A percentile compares a stretch with the other conserved stretches of the same genome.
These are phyloP conservation scores for Oxytropis ochrocephala DNA, from an alignment of 306 rosid genomes.

Conservation along the genomic window DNA sequence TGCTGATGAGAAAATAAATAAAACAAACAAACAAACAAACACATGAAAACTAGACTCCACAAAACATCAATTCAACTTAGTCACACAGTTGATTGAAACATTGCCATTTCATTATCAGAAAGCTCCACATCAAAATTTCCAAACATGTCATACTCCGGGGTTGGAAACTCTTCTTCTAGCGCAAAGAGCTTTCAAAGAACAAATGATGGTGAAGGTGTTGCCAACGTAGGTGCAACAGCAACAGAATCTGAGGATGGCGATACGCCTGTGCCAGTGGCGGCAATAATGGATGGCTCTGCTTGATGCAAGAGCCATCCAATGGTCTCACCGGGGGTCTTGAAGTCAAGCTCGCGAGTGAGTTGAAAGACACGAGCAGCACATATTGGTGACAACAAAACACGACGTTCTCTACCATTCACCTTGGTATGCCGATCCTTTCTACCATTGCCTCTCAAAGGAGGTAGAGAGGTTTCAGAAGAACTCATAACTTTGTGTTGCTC, in stretches of 20 bases:
- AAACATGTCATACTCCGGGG: constrained; percentile 25
- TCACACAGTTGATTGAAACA: neutral
- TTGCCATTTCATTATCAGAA: too few species aligned
- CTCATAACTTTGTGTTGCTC: too few species aligned
- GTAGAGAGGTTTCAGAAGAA: too few species aligned
- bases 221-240: too few species aligned
- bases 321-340: constrained; percentile 43
- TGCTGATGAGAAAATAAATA: neutral
- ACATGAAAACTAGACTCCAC: too few species aligned
- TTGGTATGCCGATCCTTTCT: constrained; percentile 21
- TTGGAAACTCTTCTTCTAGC: neutral
- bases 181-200: neutral
- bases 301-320: constrained; percentile 48
- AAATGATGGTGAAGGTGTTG: neutral
- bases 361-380: constrained; percentile 46
- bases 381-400: constrained; percentile 26
- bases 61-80: too few species aligned
- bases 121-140: too few species aligned
- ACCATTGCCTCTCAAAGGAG: neutral
- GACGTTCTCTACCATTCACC: constrained; percentile 31
- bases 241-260: neutral
- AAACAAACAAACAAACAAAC: neutral
- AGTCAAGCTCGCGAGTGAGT: constrained; percentile 43
- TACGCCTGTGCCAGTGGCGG: neutral
- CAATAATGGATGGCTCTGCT: constrained; percentile 32